Conservation (phyloP, 371 early-diverging fungal genomes). For the Aphelidium insulamus region DNA sequence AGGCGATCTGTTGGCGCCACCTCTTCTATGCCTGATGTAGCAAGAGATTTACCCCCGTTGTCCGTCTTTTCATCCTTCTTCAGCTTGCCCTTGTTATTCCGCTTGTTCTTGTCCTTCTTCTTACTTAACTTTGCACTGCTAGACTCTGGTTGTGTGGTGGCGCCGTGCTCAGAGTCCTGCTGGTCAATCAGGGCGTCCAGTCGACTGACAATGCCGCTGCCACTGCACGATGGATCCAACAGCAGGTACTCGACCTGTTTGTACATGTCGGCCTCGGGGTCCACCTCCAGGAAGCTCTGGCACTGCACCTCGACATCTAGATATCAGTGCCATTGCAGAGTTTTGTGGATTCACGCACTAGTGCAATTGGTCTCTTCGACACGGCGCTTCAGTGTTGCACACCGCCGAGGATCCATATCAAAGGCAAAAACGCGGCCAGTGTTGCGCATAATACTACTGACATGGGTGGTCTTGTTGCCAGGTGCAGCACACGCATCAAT, state of each 20-base stretch:
- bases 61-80: conserved; percentile 3
- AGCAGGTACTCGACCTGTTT: conserved; percentile 68
- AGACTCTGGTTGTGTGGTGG: conserved; percentile 8
- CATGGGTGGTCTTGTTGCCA: conserved; percentile 92
- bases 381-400: conserved; percentile 38
- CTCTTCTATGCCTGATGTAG: too few species aligned
- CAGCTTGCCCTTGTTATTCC: neutral
- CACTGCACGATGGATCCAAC: conserved; percentile 95
- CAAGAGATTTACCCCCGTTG: conserved; percentile 8
- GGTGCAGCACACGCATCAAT: conserved; percentile 98
- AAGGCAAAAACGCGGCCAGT: conserved; percentile 76
- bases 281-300: conserved; percentile 35
- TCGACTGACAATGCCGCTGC: conserved; percentile 81
- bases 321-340: neutral
- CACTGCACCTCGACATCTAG: conserved; percentile 34
- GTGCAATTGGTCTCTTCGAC: conserved; percentile 3
- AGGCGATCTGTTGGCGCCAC: conserved; percentile 45
- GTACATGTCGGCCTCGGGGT: conserved; percentile 33
- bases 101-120: conserved; percentile 3
- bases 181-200: conserved; percentile 54
- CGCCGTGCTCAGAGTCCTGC: conserved; percentile 9
- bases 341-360: neutral
- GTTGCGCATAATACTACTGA: conserved; percentile 65
- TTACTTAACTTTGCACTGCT: conserved; percentile 6
- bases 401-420: conserved; percentile 61